These are phyloP conservation scores for Drechslerella stenobrocha DNA, from an alignment of 2,329 filamentous ascomycete species.

Conservation along the genomic window DNA sequence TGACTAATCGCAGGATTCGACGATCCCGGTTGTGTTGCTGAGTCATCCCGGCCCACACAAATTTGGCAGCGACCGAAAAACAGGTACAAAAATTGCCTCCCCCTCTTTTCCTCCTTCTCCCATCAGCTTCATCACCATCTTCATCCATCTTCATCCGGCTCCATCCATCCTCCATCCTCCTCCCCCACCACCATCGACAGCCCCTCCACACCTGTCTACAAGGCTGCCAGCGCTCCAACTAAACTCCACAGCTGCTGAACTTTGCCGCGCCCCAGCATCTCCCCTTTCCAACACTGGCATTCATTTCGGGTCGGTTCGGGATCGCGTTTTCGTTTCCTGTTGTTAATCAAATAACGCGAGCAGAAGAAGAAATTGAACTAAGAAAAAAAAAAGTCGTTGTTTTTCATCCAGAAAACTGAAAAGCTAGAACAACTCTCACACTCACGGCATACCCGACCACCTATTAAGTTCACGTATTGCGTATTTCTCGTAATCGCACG, in stretches of 20 bases:
- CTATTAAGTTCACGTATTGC: constrained; percentile 44
- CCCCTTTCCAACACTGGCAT: constrained; percentile 18
- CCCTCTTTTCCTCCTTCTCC: constrained; percentile 35
- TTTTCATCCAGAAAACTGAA: constrained; percentile 19
- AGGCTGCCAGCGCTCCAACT: neutral
- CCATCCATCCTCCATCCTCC: constrained; percentile 6
- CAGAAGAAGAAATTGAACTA: constrained; percentile 42
- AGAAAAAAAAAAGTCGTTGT: constrained; percentile 17
- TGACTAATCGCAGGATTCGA: neutral
- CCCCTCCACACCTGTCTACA: neutral
- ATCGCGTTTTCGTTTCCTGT: constrained; percentile 48
- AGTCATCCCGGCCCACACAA: constrained; percentile 29
- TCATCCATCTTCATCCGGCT: constrained; percentile 10
- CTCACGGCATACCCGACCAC: constrained; percentile 38
- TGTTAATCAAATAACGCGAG: constrained; percentile 30
- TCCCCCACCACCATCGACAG: constrained; percentile 1
- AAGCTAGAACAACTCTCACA: constrained; percentile 39
- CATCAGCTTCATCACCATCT: constrained; percentile 22
- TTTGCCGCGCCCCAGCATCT: neutral
- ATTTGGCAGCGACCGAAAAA: constrained; percentile 6
- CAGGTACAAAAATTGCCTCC: constrained; percentile 34
- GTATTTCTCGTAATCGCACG: constrained; percentile 37
- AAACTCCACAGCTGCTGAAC: neutral
- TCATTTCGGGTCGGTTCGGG: constrained; percentile 32
- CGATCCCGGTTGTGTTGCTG: constrained; percentile 11